Conservation (phyloP, 441 rosid genomes). For the Croton laevigatus region DNA sequence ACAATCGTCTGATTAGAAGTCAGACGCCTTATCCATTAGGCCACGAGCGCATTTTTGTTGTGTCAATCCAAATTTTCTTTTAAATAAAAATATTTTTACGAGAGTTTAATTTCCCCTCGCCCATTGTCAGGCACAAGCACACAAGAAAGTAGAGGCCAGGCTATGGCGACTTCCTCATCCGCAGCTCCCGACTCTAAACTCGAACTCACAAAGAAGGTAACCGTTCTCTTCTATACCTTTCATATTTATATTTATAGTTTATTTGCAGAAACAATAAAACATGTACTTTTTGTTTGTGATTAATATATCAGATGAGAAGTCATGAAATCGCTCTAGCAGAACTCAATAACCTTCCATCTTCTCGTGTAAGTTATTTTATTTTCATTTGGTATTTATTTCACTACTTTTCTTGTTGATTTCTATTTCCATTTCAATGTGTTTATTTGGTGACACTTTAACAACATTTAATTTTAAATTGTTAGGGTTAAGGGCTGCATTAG, state of each 20-base stretch:
- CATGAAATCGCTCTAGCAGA: conserved; percentile 56
- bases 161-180: conserved; percentile 26
- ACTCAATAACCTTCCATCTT: conserved; percentile 35
- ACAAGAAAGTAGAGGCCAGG: too few species aligned
- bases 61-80: too few species aligned
- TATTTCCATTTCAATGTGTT: background rate
- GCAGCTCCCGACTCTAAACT: conserved; percentile 18
- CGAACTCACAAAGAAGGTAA: conserved; percentile 33
- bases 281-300: background rate
- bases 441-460: background rate
- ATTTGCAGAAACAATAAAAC: too few species aligned
- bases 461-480: background rate
- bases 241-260: background rate
- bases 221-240: too few species aligned
- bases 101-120: too few species aligned
- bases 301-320: conserved; percentile 32
- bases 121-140: too few species aligned
- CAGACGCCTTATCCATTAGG: conserved; percentile 34
- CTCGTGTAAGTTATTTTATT: conserved; percentile 32
- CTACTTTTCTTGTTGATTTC: background rate
- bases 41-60: conserved; percentile 18
- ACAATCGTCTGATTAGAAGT: conserved; percentile 37
- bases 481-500: background rate
- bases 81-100: too few species aligned
- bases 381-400: background rate